phyloP scores from a whole-genome alignment of 768 basidiomycete species.

The Pisolithus tinctorius region DNA sequence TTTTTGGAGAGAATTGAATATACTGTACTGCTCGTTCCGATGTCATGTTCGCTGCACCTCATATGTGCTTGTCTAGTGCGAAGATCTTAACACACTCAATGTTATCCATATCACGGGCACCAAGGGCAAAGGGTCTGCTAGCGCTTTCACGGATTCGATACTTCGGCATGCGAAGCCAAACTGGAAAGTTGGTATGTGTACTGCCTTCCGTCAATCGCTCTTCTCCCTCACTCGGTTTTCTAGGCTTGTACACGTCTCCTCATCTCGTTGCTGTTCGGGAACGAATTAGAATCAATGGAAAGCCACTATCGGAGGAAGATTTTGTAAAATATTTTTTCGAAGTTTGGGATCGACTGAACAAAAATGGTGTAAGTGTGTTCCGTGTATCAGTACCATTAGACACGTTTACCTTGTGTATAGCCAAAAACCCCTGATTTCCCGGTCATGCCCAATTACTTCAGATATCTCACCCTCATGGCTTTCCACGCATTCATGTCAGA shows the following conservation, averaged over 20 bases:
- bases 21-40: conserved; percentile 41
- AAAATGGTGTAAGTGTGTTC: conserved; percentile 44
- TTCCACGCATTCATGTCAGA: conserved; percentile 82
- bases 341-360: conserved; percentile 84
- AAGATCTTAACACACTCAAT: conserved; percentile 81
- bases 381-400: neutral
- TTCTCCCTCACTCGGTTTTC: neutral
- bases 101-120: conserved; percentile 97
- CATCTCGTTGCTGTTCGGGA: conserved; percentile 95
- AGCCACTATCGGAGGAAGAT: conserved; percentile 78
- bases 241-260: conserved; percentile 94
- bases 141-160: conserved; percentile 86
- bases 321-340: conserved; percentile 94
- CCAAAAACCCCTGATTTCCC: conserved; percentile 40
- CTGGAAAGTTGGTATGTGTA: conserved; percentile 71
- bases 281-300: conserved; percentile 88
- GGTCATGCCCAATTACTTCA: conserved; percentile 89
- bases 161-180: conserved; percentile 65
- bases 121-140: conserved; percentile 97
- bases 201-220: neutral
- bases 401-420: conserved; percentile 30
- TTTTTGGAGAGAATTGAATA: conserved; percentile 86
- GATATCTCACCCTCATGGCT: conserved; percentile 87
- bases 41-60: conserved; percentile 1
- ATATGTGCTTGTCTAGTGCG: conserved; percentile 43